Evolutionary conservation across 129 eudicot species (phyloP).

Genomic region (Cynara cardunculus): DNA sequence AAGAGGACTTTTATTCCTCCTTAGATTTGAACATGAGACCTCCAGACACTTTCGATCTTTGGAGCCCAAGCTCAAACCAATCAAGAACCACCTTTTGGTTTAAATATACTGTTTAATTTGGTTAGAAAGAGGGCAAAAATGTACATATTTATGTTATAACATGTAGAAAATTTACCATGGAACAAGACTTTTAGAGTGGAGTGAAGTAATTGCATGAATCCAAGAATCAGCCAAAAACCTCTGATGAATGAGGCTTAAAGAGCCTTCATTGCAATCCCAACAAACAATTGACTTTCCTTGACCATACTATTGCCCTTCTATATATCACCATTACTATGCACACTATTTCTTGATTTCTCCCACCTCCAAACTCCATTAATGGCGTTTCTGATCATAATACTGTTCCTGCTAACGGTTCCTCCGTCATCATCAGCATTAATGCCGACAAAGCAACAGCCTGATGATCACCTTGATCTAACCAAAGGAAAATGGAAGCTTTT

Average conservation of each 20-base stretch:
- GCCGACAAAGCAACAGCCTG: not conserved
- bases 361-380: conserved; percentile 18
- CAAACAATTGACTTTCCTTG: conserved; percentile 31
- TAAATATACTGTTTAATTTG: too few species aligned
- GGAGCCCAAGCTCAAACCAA: too few species aligned
- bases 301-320: not conserved
- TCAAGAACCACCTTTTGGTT: too few species aligned
- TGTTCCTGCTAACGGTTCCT: not conserved
- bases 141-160: not conserved
- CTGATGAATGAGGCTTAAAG: conserved; percentile 11
- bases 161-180: conserved; percentile 12
- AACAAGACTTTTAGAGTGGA: not conserved
- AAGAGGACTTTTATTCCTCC: too few species aligned
- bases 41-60: too few species aligned
- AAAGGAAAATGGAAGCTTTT: conserved; percentile 49
- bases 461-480: not conserved
- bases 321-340: not conserved
- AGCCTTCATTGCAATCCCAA: conserved; percentile 26
- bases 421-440: not conserved
- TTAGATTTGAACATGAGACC: too few species aligned
- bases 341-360: not conserved
- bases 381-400: conserved; percentile 14
- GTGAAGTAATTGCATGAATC: conserved; percentile 24
- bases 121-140: not conserved
- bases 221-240: conserved; percentile 22